Evolutionary conservation across 2,329 filamentous ascomycete genomes (phyloP), one percentile per base, ranked within the genome.

Genomic region (Mycocentrospora acerina): DNA sequence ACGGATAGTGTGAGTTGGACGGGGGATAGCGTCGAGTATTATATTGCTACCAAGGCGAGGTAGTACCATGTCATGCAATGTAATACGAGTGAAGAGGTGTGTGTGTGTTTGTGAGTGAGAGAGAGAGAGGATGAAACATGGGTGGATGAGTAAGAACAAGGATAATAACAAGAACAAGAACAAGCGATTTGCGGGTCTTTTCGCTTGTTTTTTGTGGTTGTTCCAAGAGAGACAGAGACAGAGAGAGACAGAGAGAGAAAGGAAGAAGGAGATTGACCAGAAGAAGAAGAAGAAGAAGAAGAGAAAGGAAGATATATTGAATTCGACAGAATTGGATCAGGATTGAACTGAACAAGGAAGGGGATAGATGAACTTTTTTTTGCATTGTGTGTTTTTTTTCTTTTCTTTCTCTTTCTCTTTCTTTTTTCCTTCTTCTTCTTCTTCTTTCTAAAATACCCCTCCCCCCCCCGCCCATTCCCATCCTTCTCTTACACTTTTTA

Each of bases 1-100:
- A 81, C 77, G 11, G 73, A 77, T 29, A 78, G 77, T 47, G 93
- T 98, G 49, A 95, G 90, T 70, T 98, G 93, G 93, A 91, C 88
- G 11, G 85, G 86, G 51, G 81, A 84, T 35, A 83, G 84, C 17
- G 91, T 91, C 18, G 80, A 83, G 39, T 98, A 93, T 69, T 97
- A 86, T 63, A 86, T 97, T 61, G 90, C 91, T 12, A 59, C 49
- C 19, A 76, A 76, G 52, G 60, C 79, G 55, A 69, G 73, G 48
- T 63, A 51, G 32, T n/a, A n/a, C n/a, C n/a, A n/a, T n/a, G n/a
- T n/a, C n/a, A n/a, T n/a, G n/a, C n/a, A n/a, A n/a, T n/a, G n/a
- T n/a, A n/a, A n/a, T n/a, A n/a, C n/a, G n/a, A n/a, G n/a, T n/a
- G n/a, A n/a, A n/a, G n/a, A n/a, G n/a, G n/a, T n/a, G n/a, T n/a